Base-by-base conservation (phyloP, 2,329 filamentous ascomycete species). In the Ophiostoma ips region DNA sequence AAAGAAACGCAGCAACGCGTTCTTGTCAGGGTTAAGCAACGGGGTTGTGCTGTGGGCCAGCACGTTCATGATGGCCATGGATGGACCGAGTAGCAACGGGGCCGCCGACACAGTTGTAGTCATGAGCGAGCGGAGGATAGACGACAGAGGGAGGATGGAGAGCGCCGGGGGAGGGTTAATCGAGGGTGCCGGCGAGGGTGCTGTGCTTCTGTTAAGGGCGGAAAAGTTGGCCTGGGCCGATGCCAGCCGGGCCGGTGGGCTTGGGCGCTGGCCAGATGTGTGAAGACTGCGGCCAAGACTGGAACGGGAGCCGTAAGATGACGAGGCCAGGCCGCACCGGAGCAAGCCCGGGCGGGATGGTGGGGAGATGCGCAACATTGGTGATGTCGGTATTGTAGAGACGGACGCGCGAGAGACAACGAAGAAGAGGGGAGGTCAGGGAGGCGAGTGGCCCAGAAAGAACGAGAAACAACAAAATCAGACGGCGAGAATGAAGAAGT, bases 91-190 rank as follows among this genome's bases (percentile, higher is more conserved):
- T 5, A 94, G 75, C 5, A 82, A 18, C 2, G 70, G 79, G 1
- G 83, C 86, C 1, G 81, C 84, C 0, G 84, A 87, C 53, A 88
- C 73, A 34, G 75, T 73, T 6, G 77, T 83, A 49, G 83, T 84
- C 56, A 77, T 70, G 50, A 86, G 75, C 9, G 82, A 85, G 52
- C 84, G 79, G 16, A 88, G 63, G 35, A 89, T 70, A 52, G 77
- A 78, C 51, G 69, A 71, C 3, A 86, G 67, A 0, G 84, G 83
- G 34, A 88, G 71, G 37, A 84, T 72, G 0, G 81, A 76, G 19
- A 88, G 71, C 2, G 80, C 73, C 1, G 52, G 31, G 33, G 12
- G 44, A 38, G 13, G 18, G 15, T 16, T 28, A 3, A 12, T 3
- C n/a, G 19, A 30, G 13, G 16, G 48, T 13, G 24, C 30, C 35